Conservation (phyloP, 352 stramenopile species). For the Phytophthora litchii region DNA sequence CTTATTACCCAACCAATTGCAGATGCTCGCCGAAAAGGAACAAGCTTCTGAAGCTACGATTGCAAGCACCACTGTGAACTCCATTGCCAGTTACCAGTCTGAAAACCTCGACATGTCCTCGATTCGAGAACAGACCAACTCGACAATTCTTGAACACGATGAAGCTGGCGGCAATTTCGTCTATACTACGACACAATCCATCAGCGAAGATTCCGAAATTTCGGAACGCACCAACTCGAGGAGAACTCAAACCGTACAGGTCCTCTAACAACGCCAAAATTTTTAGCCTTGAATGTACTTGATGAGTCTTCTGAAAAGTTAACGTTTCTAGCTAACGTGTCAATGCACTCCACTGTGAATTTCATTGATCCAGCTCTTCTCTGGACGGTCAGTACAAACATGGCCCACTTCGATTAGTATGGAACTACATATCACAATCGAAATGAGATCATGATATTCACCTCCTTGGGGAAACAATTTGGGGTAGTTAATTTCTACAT, state of each 20-base stretch:
- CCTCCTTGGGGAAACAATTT: too few species aligned
- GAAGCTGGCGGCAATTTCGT: conserved; percentile 4
- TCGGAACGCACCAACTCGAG: conserved; percentile 20
- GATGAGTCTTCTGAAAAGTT: conserved; percentile 1
- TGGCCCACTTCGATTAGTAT: too few species aligned
- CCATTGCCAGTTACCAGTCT: conserved; percentile 24
- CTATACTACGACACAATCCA: conserved; percentile 12
- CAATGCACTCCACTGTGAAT: too few species aligned
- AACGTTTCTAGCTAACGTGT: too few species aligned
- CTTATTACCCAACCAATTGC: conserved; percentile 63
- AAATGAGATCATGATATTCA: too few species aligned
- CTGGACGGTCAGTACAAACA: too few species aligned
- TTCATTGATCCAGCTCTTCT: too few species aligned
- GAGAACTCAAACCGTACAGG: conserved; percentile 11
- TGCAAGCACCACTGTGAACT: conserved; percentile 21
- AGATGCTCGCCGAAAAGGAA: conserved; percentile 54
- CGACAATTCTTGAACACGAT: conserved; percentile 1
- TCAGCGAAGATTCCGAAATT: conserved; percentile 11
- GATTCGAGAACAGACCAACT: conserved; percentile 1
- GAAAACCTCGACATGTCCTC: conserved; percentile 1
- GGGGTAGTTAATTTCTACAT: too few species aligned
- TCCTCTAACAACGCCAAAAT: conserved; percentile 1
- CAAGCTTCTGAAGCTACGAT: conserved; percentile 10
- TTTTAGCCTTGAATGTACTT: too few species aligned
- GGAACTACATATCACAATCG: too few species aligned